phyloP scores from a whole-genome alignment of 805 yeast species.

The Scheffersomyces amazonensis region DNA sequence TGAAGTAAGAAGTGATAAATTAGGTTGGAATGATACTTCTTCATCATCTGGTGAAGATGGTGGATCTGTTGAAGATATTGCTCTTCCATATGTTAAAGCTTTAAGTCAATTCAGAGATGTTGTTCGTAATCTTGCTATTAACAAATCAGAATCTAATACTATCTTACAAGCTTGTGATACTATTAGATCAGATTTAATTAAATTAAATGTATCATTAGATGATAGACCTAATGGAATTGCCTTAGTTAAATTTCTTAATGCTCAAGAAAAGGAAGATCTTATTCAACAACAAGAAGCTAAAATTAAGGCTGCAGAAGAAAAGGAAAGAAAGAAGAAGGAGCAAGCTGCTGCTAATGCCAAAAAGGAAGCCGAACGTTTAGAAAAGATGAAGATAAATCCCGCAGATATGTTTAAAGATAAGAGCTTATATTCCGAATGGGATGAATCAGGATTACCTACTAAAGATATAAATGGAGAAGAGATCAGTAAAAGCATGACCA shows the following conservation, averaged over 20 bases:
- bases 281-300: constrained; percentile 59
- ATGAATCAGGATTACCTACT: constrained; percentile 79
- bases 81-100: constrained; percentile 76
- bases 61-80: constrained; percentile 55
- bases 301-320: constrained; percentile 55
- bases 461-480: constrained; percentile 77
- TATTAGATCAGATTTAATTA: constrained; percentile 67
- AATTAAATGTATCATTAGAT: constrained; percentile 80
- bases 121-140: constrained; percentile 73
- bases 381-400: constrained; percentile 70
- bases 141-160: constrained; percentile 45
- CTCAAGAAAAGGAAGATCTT: constrained; percentile 65
- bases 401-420: constrained; percentile 65
- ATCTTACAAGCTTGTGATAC: constrained; percentile 72
- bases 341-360: constrained; percentile 50
- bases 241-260: constrained; percentile 74
- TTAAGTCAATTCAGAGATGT: constrained; percentile 79
- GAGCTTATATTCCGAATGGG: constrained; percentile 68
- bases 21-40: constrained; percentile 72
- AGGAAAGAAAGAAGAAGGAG: constrained; percentile 56
- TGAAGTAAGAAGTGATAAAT: constrained; percentile 57
- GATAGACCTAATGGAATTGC: constrained; percentile 84
- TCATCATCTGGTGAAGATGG: constrained; percentile 13
- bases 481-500: constrained; percentile 77
- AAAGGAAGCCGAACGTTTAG: constrained; percentile 60